Percentiles rank a stretch among this genome's conserved stretches.
These are phyloP conservation scores for Pythium brachiatum DNA, from an alignment of 352 stramenopile species.

Conservation along the genomic window DNA sequence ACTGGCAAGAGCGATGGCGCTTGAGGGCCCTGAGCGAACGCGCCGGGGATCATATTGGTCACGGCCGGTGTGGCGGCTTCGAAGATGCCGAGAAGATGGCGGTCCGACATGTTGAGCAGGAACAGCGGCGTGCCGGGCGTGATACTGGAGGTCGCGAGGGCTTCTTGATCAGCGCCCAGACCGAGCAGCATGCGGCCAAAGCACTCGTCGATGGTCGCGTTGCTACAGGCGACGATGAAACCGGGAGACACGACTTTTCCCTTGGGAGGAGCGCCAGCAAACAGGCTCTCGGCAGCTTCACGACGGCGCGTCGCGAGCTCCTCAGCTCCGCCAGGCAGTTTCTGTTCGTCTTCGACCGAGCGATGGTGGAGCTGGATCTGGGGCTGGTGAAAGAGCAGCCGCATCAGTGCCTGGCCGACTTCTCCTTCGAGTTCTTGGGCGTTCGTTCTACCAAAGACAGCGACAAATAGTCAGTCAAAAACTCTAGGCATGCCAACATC, in stretches of 20 bases:
- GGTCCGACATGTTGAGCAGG: constrained; percentile 81
- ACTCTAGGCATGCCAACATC: not conserved
- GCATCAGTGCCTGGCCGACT: constrained; percentile 66
- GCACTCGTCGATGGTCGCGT: constrained; percentile 81
- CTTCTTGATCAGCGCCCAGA: constrained; percentile 67
- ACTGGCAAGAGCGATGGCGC: constrained; percentile 66
- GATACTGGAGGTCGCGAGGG: constrained; percentile 56
- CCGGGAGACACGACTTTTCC: constrained; percentile 56
- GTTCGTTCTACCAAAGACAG: constrained; percentile 49
- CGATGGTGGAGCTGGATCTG: constrained; percentile 82
- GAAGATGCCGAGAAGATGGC: constrained; percentile 83
- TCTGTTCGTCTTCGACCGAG: constrained; percentile 80
- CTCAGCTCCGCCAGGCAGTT: constrained; percentile 64
- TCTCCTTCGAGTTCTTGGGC: constrained; percentile 64
- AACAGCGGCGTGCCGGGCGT: constrained; percentile 80
- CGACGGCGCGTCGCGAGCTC: constrained; percentile 70
- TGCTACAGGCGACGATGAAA: constrained; percentile 83
- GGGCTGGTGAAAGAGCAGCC: constrained; percentile 77
- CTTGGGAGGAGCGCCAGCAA: constrained; percentile 39
- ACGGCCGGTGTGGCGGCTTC: constrained; percentile 74
- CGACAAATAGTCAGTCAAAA: not conserved
- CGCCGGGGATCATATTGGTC: constrained; percentile 74
- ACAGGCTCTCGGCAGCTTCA: constrained; percentile 71
- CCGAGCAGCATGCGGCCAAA: constrained; percentile 88
- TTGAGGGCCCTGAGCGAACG: constrained; percentile 60